Evolutionary conservation across 768 basidiomycete genomes (phyloP), one percentile per base, ranked within the genome.

Genomic region (Gloeophyllum trabeum): DNA sequence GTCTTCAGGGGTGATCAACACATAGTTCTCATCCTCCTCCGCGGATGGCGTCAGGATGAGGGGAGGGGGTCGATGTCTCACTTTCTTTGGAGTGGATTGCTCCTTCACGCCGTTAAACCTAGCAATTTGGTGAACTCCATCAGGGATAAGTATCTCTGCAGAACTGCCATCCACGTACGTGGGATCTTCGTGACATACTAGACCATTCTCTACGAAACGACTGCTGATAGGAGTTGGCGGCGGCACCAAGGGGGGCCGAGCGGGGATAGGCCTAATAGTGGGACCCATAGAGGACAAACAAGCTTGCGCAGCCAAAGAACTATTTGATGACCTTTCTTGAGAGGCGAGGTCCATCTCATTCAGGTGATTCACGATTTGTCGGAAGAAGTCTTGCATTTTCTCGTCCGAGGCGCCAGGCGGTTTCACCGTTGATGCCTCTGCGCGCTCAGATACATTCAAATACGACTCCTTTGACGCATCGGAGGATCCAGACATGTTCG

Each of bases 291-390:
- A n/a, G n/a, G n/a, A n/a, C n/a, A n/a, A n/a, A n/a, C n/a, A n/a
- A n/a, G n/a, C n/a, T n/a, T n/a, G n/a, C n/a, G n/a, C n/a, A n/a
- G n/a, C n/a, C n/a, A n/a, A n/a, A n/a, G n/a, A n/a, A 7, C 16
- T 16, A 7, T 30, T 7, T 30, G 28, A 7, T 16, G 10, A 16
- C 16, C 28, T 30, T 30, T 30, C 28, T 30, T 16, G 28, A 16
- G 28, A 30, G 28, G 28, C 10, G 28, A 7, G 10, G 16, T 84
- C 79, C 64, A 90, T 76, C 35, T 72, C 70, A 51, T 81, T 79
- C 43, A 92, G 72, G 55, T 87, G 85, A 37, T 82, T 75, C 5
- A 79, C 83, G 36, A 92, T 79, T 57, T 93, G 86, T 42, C 83
- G 70, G 60, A 92, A 87, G 64, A 93, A 93, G 36, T 75, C 62